Base-by-base conservation (phyloP, 495 filamentous ascomycete species). In the Tetracladium marchalianum region DNA sequence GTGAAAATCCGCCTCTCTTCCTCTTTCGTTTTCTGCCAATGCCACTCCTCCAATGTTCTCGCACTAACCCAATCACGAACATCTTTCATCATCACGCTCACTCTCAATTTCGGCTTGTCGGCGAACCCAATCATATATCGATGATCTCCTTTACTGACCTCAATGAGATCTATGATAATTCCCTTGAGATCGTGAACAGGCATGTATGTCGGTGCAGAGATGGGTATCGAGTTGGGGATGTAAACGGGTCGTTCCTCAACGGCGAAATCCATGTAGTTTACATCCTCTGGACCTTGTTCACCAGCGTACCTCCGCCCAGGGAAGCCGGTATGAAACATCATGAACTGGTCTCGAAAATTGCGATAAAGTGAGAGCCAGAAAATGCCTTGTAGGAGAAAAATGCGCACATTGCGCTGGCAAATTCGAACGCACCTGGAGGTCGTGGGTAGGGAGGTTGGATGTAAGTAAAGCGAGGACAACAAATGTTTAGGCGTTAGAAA, bases 1-100 rank as follows among this genome's bases (percentile, higher is more conserved):
- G 3, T 27, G 3, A 27, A 27, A 3, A 32, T 24, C 15, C 13
- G 12, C 34, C 18, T 27, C 5, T 40, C 32, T 31, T 38, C 18
- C 24, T n/a, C 27, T 31, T 44, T 19, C 16, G 13, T 35, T 16
- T 47, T 18, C 8, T 32, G 24, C 6, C 5, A 15, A 3, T 58
- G 41, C 32, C 34, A 58, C 0, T 54, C 15, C 27, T 58, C 55
- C 1, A 46, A 47, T 1, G 51, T 53, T 10, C 52, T 35, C 12
- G 18, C 6, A 0, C 51, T 54, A 13, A 58, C 55, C 45, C 46
- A 58, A n/a, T 58, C 43, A 18, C 48, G 31, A n/a, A 58, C 44
- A 13, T 52, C 52, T 31, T 51, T 15, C 10, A 22, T 39, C 24
- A 27, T 38, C 11, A 58, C 52, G 16, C 11, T 13, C 1, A 55